These are phyloP conservation scores for Phytopythium aichiense DNA, from an alignment of 352 stramenopile species.

Conservation along the genomic window DNA sequence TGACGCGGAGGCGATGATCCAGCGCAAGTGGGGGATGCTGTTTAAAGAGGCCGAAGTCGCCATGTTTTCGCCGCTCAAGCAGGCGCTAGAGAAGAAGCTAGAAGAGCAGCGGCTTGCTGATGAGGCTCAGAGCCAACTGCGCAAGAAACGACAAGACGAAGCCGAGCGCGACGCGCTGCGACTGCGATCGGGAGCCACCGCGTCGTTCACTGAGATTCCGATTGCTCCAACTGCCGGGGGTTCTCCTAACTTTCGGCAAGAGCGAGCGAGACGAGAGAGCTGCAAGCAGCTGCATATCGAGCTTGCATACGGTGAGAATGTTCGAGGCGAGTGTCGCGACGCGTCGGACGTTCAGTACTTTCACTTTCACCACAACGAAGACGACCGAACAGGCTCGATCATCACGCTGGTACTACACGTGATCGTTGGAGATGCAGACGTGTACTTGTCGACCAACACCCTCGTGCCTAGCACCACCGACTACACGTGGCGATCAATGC, in stretches of 20 bases:
- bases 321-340: conserved; percentile 21
- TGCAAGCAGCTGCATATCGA: conserved; percentile 45
- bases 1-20: conserved; percentile 42
- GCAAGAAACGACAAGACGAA: conserved; percentile 64
- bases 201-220: conserved; percentile 10
- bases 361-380: conserved; percentile 46
- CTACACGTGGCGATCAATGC: conserved; percentile 60
- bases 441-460: conserved; percentile 72
- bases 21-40: conserved; percentile 57
- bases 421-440: conserved; percentile 38
- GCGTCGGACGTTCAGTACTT: conserved; percentile 33
- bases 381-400: conserved; percentile 27
- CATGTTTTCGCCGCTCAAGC: conserved; percentile 52
- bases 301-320: conserved; percentile 42
- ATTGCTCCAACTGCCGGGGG: not conserved
- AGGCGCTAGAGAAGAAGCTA: conserved; percentile 38
- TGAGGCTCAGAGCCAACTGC: conserved; percentile 44
- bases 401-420: conserved; percentile 58
- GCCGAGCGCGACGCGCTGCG: conserved; percentile 39
- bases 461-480: conserved; percentile 56
- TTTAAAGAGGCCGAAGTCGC: conserved; percentile 46
- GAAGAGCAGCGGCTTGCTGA: conserved; percentile 37
- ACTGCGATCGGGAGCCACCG: conserved; percentile 24
- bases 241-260: conserved; percentile 38
- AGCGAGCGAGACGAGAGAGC: conserved; percentile 50